phyloP scores from a whole-genome alignment of 2,329 filamentous ascomycete species.

The Monosporascus ibericus region DNA sequence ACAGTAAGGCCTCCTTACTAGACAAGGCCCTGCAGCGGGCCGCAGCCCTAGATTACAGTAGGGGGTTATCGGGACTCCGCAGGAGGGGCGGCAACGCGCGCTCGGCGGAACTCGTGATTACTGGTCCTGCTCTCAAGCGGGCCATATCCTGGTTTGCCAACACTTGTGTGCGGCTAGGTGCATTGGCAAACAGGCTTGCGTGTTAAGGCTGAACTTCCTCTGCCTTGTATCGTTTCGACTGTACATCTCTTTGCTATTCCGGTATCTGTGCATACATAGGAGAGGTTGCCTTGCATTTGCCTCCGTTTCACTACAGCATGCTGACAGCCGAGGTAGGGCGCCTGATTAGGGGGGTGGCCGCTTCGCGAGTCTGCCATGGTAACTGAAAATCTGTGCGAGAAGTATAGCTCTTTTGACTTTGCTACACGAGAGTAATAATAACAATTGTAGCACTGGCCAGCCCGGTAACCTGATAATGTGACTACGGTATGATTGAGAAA shows the following conservation, averaged over 20 bases:
- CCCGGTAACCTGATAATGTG: too few relatives aligned
- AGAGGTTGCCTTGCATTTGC: neutral
- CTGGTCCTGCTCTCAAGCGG: neutral
- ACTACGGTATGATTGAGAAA: too few relatives aligned
- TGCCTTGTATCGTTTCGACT: too few relatives aligned
- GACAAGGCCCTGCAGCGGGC: neutral
- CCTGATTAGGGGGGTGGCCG: too few relatives aligned
- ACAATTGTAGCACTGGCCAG: too few relatives aligned
- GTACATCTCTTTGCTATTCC: too few relatives aligned
- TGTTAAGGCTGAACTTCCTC: too few relatives aligned
- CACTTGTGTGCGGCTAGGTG: too few relatives aligned
- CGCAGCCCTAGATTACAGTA: neutral
- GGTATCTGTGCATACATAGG: neutral
- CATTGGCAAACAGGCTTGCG: too few relatives aligned
- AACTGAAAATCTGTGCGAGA: too few relatives aligned
- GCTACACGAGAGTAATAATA: constrained; percentile 11
- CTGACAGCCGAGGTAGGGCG: neutral
- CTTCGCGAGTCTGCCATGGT: neutral
- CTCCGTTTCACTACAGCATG: neutral
- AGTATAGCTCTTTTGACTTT: too few relatives aligned
- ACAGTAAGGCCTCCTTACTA: too few relatives aligned
- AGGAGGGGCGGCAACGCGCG: neutral
- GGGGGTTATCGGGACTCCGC: neutral
- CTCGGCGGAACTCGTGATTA: neutral
- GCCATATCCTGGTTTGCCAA: neutral